phyloP scores from a whole-genome alignment of 768 basidiomycete species.

The Lactifluus echinatus region DNA sequence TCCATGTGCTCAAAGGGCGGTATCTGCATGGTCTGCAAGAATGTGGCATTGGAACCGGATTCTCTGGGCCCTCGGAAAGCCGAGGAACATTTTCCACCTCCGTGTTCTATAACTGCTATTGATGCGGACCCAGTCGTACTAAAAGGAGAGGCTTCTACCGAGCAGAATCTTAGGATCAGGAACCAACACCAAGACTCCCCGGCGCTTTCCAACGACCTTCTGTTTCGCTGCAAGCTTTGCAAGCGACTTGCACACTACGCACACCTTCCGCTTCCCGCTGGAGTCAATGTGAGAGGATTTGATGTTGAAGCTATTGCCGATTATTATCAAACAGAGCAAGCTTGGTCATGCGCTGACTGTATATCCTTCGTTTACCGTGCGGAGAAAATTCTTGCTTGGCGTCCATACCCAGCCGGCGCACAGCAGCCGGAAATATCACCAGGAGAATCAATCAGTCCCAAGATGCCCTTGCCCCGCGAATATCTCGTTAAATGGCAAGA shows the following conservation, averaged over 20 bases:
- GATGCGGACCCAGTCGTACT: neutral
- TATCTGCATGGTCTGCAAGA: conserved; percentile 67
- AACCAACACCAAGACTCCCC: neutral
- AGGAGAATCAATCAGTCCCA: conserved; percentile 42
- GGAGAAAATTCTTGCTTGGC: conserved; percentile 89
- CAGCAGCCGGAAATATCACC: conserved; percentile 38
- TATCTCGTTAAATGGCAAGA: conserved; percentile 89
- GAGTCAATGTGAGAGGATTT: conserved; percentile 25
- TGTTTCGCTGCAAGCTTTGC: conserved; percentile 81
- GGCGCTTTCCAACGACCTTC: conserved; percentile 33
- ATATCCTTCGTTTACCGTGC: conserved; percentile 56
- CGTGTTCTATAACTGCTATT: neutral
- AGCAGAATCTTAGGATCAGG: neutral
- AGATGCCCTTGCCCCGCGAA: conserved; percentile 66
- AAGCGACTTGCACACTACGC: conserved; percentile 76
- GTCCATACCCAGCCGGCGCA: conserved; percentile 64
- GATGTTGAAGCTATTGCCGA: conserved; percentile 39
- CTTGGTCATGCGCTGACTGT: conserved; percentile 76
- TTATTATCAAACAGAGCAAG: conserved; percentile 46
- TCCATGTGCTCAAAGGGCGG: conserved; percentile 67
- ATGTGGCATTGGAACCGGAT: conserved; percentile 45
- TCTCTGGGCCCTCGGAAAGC: neutral
- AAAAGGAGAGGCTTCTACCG: neutral
- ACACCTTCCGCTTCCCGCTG: conserved; percentile 49
- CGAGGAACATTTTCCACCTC: neutral